A percentile compares a stretch with the other conserved stretches of the same genome.
Conservation (phyloP, 106 monocot species). For the Phalaenopsis aphrodite region DNA sequence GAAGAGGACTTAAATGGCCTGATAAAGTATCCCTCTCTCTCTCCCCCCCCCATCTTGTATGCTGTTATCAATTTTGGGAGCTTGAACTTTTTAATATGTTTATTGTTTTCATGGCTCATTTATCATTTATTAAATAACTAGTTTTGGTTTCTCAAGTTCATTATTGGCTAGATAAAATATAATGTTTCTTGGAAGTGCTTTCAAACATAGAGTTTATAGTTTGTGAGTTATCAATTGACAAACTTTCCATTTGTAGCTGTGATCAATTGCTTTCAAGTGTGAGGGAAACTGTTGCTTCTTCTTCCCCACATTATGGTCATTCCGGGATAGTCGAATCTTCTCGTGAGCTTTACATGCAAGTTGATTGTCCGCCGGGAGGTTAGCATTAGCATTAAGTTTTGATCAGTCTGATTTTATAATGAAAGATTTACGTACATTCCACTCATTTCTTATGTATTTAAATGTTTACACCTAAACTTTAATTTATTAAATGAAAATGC, state of each 20-base stretch:
- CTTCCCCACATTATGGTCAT: constrained; percentile 94
- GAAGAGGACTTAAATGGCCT: constrained; percentile 80
- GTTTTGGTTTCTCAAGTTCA: neutral
- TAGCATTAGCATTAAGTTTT: neutral
- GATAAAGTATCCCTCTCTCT: constrained; percentile 41
- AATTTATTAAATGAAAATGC: no score
- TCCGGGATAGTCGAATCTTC: constrained; percentile 92
- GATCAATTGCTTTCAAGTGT: constrained; percentile 31
- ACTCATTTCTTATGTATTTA: no score
- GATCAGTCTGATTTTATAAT: neutral
- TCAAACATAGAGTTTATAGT: neutral
- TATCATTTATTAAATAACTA: no score
- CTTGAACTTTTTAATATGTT: neutral
- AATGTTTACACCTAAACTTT: no score
- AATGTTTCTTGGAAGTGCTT: neutral
- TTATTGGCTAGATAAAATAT: neutral
- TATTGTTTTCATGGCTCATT: no score
- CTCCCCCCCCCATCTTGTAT: neutral
- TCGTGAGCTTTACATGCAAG: constrained; percentile 80
- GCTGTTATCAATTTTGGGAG: neutral
- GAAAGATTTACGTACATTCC: no score
- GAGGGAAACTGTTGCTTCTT: constrained; percentile 54
- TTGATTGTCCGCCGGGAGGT: constrained; percentile 50
- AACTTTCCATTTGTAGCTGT: constrained; percentile 34
- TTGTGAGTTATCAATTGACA: neutral